A percentile compares a stretch with the other conserved stretches of the same genome.
Conservation (phyloP, 805 yeast species). For the Spathaspora gorwiae region DNA sequence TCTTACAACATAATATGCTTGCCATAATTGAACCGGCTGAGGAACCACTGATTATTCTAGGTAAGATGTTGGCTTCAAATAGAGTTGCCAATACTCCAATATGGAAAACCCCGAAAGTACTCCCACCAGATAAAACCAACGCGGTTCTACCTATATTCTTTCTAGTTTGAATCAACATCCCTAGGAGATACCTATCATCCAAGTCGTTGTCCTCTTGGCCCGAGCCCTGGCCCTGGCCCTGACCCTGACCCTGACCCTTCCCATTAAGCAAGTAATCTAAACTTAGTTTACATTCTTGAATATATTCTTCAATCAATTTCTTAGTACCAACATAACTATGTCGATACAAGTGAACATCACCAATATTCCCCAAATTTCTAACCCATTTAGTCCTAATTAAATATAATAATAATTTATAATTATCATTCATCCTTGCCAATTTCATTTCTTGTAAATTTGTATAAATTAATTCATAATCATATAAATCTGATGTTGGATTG, state of each 20-base stretch:
- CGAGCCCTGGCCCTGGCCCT: too few species aligned
- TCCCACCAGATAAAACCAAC: conserved; percentile 91
- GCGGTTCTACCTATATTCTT: conserved; percentile 94
- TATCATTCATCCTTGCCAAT: conserved; percentile 51
- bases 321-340: conserved; percentile 87
- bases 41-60: conserved; percentile 86
- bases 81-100: conserved; percentile 86
- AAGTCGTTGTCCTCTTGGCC: conserved; percentile 29
- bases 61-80: conserved; percentile 68
- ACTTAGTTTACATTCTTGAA: conserved; percentile 63
- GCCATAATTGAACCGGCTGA: conserved; percentile 97
- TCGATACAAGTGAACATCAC: conserved; percentile 70
- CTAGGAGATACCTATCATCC: conserved; percentile 67
- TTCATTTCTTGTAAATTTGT: conserved; percentile 52
- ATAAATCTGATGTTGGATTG: conserved; percentile 55
- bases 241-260: conserved; percentile 1
- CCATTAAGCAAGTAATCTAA: conserved; percentile 37
- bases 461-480: conserved; percentile 64
- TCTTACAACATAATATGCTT: conserved; percentile 75
- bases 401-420: conserved; percentile 61
- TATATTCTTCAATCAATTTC: conserved; percentile 73
- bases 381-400: conserved; percentile 80
- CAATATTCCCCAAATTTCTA: conserved; percentile 83
- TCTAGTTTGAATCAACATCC: conserved; percentile 80
- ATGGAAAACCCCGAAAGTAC: conserved; percentile 88